Conservation (phyloP, 345 rosid species). For the Boechera divaricarpa region DNA sequence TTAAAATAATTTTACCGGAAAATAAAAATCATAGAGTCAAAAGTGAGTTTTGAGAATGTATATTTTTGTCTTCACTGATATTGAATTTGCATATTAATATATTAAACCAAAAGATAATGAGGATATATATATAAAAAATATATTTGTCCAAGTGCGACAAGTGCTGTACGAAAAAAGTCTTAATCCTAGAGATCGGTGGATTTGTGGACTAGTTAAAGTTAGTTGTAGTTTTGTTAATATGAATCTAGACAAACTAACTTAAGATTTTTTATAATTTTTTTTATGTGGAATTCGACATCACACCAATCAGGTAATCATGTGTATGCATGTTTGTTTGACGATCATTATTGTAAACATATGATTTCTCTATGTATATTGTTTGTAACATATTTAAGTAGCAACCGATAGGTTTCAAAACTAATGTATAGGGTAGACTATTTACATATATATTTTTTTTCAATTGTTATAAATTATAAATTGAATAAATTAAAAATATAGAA, state of each 20-base stretch:
- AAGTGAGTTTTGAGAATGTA: background rate
- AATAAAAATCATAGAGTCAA: no score
- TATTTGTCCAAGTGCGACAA: background rate
- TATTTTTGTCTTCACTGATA: background rate
- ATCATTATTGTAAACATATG: slow-evolving; percentile 17
- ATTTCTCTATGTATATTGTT: background rate
- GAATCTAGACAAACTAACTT: background rate
- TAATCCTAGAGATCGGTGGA: slow-evolving; percentile 24
- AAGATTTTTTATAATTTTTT: background rate
- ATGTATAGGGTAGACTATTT: no score
- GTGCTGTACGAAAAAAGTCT: slow-evolving; percentile 19
- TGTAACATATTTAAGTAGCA: slow-evolving; percentile 7
- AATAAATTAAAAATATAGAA: no score
- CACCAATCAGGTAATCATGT: background rate
- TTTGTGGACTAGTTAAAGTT: slow-evolving; percentile 36
- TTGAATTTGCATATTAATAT: no score
- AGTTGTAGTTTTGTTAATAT: slow-evolving; percentile 25
- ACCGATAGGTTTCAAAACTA: no score
- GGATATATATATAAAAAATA: no score
- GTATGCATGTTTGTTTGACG: background rate
- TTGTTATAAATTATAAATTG: no score
- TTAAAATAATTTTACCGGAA: no score
- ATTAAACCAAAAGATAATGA: background rate
- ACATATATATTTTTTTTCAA: no score
- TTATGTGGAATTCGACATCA: slow-evolving; percentile 7